phyloP scores from a whole-genome alignment of 1,284 basidiomycete species.

The Austropuccinia psidii region DNA sequence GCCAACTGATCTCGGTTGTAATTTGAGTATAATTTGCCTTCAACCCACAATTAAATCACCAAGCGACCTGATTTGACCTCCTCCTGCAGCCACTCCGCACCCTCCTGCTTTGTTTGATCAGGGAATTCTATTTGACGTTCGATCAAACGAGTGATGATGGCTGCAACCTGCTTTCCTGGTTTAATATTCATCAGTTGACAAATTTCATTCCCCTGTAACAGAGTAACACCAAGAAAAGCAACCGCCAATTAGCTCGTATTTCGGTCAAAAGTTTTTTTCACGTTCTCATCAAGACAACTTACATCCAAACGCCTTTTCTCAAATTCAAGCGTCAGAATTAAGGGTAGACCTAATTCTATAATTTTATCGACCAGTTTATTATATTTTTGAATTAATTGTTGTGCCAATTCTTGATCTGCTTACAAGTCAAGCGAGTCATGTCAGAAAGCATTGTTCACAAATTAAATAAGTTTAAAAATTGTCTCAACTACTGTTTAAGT shows the following conservation, averaged over 20 bases:
- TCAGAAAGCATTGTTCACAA: background rate
- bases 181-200: slow-evolving; percentile 24
- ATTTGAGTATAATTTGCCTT: no score
- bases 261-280: background rate
- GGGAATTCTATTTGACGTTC: slow-evolving; percentile 20
- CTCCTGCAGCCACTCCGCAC: background rate
- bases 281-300: background rate
- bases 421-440: background rate
- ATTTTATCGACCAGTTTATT: slow-evolving; percentile 12
- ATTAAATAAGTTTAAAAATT: background rate
- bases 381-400: background rate
- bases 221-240: background rate
- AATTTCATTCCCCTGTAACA: slow-evolving; percentile 25
- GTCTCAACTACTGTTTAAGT: background rate
- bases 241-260: background rate
- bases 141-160: background rate
- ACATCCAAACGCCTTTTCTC: slow-evolving; percentile 23
- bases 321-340: slow-evolving; percentile 1
- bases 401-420: background rate
- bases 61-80: background rate
- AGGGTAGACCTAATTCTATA: background rate
- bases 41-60: no score
- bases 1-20: no score
- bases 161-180: slow-evolving; percentile 5
- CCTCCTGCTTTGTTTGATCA: background rate